Conservation (phyloP, 1,284 basidiomycete species). For the Pyrrhoderma noxium region DNA sequence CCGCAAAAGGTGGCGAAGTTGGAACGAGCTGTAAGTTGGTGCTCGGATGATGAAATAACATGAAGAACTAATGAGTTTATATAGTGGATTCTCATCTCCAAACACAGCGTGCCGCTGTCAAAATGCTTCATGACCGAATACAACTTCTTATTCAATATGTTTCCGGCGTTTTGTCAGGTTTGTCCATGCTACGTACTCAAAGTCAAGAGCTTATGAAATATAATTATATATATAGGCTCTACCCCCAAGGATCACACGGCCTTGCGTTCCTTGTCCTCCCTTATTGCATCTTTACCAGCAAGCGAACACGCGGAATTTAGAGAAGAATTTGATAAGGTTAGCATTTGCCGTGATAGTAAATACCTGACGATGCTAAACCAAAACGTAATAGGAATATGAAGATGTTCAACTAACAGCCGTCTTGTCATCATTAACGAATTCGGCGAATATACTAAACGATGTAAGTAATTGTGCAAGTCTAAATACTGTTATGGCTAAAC, state of each 20-base stretch:
- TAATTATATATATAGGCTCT: conserved; percentile 39
- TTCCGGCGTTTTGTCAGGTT: conserved; percentile 65
- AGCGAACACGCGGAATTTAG: conserved; percentile 74
- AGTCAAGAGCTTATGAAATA: background rate
- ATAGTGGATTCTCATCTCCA: conserved; percentile 85
- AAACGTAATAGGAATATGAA: conserved; percentile 72
- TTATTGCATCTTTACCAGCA: conserved; percentile 82
- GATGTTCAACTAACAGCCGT: conserved; percentile 92
- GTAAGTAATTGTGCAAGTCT: conserved; percentile 39
- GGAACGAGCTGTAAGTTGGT: conserved; percentile 63
- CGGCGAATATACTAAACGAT: conserved; percentile 81
- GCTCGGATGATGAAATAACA: background rate
- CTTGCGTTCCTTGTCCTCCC: conserved; percentile 77
- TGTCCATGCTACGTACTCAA: conserved; percentile 19
- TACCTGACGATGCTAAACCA: conserved; percentile 4
- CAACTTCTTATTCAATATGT: conserved; percentile 79
- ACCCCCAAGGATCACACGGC: conserved; percentile 70
- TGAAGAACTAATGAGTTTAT: background rate
- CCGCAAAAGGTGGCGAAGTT: conserved; percentile 81
- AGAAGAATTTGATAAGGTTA: conserved; percentile 79
- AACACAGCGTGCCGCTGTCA: conserved; percentile 89
- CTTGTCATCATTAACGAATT: conserved; percentile 82
- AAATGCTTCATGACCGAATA: conserved; percentile 93
- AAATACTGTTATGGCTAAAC: background rate
- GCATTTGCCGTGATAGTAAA: conserved; percentile 22